Evolutionary conservation across 2,329 filamentous ascomycete genomes (phyloP).

Genomic region (Drechslerella stenobrocha): DNA sequence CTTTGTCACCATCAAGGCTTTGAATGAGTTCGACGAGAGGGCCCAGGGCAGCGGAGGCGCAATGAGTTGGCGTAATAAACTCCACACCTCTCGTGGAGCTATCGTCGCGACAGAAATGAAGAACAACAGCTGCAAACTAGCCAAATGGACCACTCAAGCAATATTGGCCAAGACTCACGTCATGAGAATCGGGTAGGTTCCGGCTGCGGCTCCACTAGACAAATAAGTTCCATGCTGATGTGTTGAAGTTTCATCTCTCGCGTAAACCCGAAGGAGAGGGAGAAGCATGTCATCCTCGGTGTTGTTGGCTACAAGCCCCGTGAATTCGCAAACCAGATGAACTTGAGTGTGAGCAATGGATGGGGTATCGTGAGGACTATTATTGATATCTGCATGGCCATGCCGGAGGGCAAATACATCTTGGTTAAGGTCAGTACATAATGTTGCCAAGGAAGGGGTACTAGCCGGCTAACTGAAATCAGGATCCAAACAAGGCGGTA

Average conservation of each 20-base stretch:
- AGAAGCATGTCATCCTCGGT: constrained; percentile 92
- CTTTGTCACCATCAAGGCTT: constrained; percentile 85
- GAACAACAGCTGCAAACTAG: constrained; percentile 99
- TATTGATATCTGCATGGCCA: constrained; percentile 84
- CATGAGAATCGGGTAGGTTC: constrained; percentile 90
- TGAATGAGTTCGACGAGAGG: constrained; percentile 99
- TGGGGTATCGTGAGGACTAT: constrained; percentile 99
- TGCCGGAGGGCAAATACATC: constrained; percentile 78
- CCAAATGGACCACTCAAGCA: constrained; percentile 94
- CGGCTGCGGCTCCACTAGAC: constrained; percentile 6
- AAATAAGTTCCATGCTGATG: constrained; percentile 52
- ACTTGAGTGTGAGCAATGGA: constrained; percentile 91
- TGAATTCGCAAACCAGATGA: constrained; percentile 98
- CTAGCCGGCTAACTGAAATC: constrained; percentile 59
- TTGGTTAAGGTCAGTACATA: constrained; percentile 62
- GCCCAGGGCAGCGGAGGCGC: constrained; percentile 92
- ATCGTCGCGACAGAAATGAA: constrained; percentile 99
- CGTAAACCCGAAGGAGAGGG: constrained; percentile 84
- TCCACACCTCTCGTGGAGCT: constrained; percentile 90
- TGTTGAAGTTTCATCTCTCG: constrained; percentile 83
- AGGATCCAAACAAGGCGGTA: constrained; percentile 96
- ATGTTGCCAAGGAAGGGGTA: background rate
- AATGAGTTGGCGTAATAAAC: constrained; percentile 94
- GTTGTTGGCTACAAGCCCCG: constrained; percentile 97
- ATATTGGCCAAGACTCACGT: constrained; percentile 96